Evolutionary conservation across 176 grass and related monocot species (phyloP).

Genomic region (Ananas comosus): DNA sequence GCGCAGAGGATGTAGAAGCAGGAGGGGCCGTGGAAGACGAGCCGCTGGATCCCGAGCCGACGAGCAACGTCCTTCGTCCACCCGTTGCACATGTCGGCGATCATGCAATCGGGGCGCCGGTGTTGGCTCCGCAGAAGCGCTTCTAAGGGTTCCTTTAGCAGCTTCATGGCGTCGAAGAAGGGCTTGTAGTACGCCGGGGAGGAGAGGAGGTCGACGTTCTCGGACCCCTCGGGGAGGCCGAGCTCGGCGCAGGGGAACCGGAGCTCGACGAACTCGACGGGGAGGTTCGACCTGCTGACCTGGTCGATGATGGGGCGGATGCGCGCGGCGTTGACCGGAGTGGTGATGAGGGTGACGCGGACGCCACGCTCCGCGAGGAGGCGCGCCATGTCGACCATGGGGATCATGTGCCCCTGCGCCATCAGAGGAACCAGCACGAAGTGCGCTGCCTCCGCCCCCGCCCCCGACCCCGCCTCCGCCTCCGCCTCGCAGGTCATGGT

Average conservation of each 20-base stretch:
- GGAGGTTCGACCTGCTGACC: background rate
- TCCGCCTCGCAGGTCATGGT: background rate
- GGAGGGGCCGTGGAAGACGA: conserved; percentile 39
- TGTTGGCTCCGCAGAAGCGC: conserved; percentile 1
- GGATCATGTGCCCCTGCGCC: conserved; percentile 51
- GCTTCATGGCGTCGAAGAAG: conserved; percentile 30
- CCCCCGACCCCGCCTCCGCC: background rate
- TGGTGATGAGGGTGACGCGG: conserved; percentile 39
- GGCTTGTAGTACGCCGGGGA: background rate
- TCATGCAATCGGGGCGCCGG: conserved; percentile 28
- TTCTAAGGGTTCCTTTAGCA: conserved; percentile 30
- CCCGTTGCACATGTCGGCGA: conserved; percentile 41
- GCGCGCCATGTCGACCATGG: conserved; percentile 38
- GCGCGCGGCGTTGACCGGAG: conserved; percentile 24
- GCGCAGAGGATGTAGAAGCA: conserved; percentile 37
- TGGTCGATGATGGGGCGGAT: conserved; percentile 30
- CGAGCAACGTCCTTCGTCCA: conserved; percentile 37
- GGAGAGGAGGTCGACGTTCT: conserved; percentile 34
- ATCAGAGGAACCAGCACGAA: conserved; percentile 37
- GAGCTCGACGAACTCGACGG: conserved; percentile 12
- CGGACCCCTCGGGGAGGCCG: conserved; percentile 38
- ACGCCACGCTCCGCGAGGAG: conserved; percentile 48
- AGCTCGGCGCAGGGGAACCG: conserved; percentile 26
- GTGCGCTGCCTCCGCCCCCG: conserved; percentile 42
- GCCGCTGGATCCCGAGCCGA: conserved; percentile 24